Percentiles rank a stretch among this genome's conserved stretches.
Evolutionary conservation across 768 basidiomycete species (phyloP).

Genomic region (Kwoniella dejecticola): DNA sequence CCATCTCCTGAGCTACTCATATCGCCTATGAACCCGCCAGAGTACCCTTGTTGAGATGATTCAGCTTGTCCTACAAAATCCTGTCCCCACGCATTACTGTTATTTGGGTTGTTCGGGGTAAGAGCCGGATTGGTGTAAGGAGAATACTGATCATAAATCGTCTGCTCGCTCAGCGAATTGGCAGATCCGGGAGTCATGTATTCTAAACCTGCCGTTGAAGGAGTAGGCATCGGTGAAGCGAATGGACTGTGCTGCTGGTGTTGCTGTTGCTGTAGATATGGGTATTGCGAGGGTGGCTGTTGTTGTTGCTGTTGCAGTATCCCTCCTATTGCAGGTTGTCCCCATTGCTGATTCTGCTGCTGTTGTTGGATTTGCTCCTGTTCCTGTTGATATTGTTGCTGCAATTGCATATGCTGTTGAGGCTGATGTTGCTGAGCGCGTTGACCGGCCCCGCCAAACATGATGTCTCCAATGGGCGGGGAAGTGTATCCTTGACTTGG

Average conservation of each 20-base stretch:
- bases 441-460: slow-evolving; percentile 25
- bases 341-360: background rate
- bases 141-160: slow-evolving; percentile 18
- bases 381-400: background rate
- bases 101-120: slow-evolving; percentile 4
- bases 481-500: background rate
- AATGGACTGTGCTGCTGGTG: slow-evolving; percentile 22
- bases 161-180: slow-evolving; percentile 5
- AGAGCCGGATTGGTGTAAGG: slow-evolving; percentile 10
- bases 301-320: slow-evolving; percentile 13
- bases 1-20: slow-evolving; percentile 4
- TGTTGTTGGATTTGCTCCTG: background rate
- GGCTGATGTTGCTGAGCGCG: slow-evolving; percentile 1
- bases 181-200: slow-evolving; percentile 25
- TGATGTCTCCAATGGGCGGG: slow-evolving; percentile 30
- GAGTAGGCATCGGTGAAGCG: slow-evolving; percentile 14
- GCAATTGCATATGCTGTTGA: background rate
- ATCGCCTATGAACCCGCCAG: background rate
- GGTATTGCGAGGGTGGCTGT: slow-evolving; percentile 2
- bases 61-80: slow-evolving; percentile 30
- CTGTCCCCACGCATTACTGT: slow-evolving; percentile 16
- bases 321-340: background rate
- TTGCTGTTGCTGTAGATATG: slow-evolving; percentile 3
- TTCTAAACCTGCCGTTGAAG: slow-evolving; percentile 14
- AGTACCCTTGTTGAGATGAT: background rate